Percentiles rank a stretch among this genome's conserved stretches.
Conservation (phyloP, 1,284 basidiomycete species). For the Malassezia restricta region DNA sequence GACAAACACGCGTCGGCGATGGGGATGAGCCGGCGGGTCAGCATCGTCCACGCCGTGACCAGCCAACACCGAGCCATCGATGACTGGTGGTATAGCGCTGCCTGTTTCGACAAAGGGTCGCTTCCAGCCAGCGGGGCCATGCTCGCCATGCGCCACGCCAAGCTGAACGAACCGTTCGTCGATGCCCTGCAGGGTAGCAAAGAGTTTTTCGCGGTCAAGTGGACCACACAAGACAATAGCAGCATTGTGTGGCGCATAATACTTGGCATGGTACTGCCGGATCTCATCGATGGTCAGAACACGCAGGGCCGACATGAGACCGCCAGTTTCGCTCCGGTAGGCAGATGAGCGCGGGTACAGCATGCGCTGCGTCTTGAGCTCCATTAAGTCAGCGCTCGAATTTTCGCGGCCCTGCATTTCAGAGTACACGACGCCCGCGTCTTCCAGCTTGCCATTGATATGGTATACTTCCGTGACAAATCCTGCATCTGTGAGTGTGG, state of each 20-base stretch:
- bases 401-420: constrained; percentile 95
- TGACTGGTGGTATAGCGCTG: constrained; percentile 56
- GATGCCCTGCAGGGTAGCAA: constrained; percentile 54
- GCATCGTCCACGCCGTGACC: constrained; percentile 29
- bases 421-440: constrained; percentile 78
- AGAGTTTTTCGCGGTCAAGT: constrained; percentile 52
- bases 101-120: constrained; percentile 84
- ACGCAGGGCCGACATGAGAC: constrained; percentile 80
- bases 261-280: constrained; percentile 70
- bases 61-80: constrained; percentile 27
- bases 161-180: constrained; percentile 33
- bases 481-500: constrained; percentile 78
- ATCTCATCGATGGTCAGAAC: constrained; percentile 77
- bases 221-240: constrained; percentile 70
- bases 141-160: constrained; percentile 53
- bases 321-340: constrained; percentile 92
- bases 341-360: constrained; percentile 72
- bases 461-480: constrained; percentile 75
- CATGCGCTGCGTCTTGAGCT: constrained; percentile 54
- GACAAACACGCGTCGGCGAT: constrained; percentile 54
- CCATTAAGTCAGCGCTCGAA: constrained; percentile 77
- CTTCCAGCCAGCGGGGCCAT: constrained; percentile 68
- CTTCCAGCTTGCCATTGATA: constrained; percentile 74
- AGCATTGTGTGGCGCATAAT: constrained; percentile 91
- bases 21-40: constrained; percentile 25